Evolutionary conservation across 2,329 filamentous ascomycete species (phyloP), one percentile per base, ranked within the genome.

Genomic region (Paradendryphiella salina): DNA sequence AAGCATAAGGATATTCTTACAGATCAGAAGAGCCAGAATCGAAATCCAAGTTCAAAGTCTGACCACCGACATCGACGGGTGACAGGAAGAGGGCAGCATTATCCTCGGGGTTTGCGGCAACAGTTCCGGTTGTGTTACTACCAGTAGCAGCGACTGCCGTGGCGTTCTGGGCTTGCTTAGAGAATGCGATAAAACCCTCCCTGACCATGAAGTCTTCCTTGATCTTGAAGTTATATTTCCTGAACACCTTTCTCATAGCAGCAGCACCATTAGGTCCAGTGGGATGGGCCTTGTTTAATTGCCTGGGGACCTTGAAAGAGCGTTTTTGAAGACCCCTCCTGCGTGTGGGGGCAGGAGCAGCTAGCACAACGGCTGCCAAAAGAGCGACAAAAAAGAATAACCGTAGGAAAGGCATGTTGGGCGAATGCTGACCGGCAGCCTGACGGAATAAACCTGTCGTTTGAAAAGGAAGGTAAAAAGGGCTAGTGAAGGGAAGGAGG

Each of bases 1-100:
- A 44, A 15, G 5, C 1, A 14, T 7, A 5, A 20, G 33, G 8
- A 17, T 10, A 11, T 17, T 40, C 80, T 67, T 78, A 84, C 76
- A 89, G 79, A 71, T 90, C 87, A 10, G 87, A 82, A 1, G 86
- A 89, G 49, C 87, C 87, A n/a, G 85, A 87, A 72, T 90, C 87
- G 66, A 90, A 88, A 69, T 89, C 83, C 67, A 90, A 74, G 64
- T 85, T 83, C 50, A 90, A 64, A 4, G 78, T 80, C 73, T 90
- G 87, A 4, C 84, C 85, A 52, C 87, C 87, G 56, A 90, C 81
- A n/a, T 69, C 80, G 44, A 90, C 84, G 0, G 85, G 85, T 0
- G 85, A 82, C 10, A 92, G 79, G 64, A 89, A 92, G 52, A 89
- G 84, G 39, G 82, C 78, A 64, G 88, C 87, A 60, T 85, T 83